Conservation (phyloP, 1,284 basidiomycete species). For the Apiotrichum gracile region DNA sequence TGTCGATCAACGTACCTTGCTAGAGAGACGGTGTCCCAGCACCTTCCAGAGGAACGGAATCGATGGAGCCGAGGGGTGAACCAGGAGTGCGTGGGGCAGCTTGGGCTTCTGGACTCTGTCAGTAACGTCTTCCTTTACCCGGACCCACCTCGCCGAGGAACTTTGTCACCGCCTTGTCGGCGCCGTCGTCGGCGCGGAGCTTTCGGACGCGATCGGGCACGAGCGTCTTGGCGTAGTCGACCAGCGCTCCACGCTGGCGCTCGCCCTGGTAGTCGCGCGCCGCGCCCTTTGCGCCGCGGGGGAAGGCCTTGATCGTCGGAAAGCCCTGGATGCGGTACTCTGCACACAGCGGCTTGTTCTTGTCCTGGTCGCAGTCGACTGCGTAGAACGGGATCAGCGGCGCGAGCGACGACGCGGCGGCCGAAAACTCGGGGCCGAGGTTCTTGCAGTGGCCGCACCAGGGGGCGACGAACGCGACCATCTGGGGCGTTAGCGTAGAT, state of each 20-base stretch:
- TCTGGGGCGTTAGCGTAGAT: constrained; percentile 22
- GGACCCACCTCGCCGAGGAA: constrained; percentile 37
- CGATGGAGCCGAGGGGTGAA: constrained; percentile 64
- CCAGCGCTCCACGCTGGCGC: constrained; percentile 66
- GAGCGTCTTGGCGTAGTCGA: constrained; percentile 67
- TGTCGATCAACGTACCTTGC: constrained; percentile 43
- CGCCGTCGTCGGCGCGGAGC: constrained; percentile 53
- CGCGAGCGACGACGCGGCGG: constrained; percentile 69
- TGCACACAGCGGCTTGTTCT: constrained; percentile 73
- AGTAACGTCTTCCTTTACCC: background rate
- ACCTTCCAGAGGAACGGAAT: constrained; percentile 81
- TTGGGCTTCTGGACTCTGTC: constrained; percentile 50
- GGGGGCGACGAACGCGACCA: constrained; percentile 83
- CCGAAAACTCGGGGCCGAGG: constrained; percentile 77
- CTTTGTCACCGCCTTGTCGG: constrained; percentile 34
- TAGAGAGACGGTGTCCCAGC: constrained; percentile 66
- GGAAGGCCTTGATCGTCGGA: constrained; percentile 85
- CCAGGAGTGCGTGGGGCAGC: constrained; percentile 62
- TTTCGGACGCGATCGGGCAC: constrained; percentile 66
- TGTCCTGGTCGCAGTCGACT: constrained; percentile 80
- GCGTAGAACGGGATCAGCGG: constrained; percentile 84
- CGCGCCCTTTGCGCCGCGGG: constrained; percentile 60
- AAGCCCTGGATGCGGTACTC: constrained; percentile 86
- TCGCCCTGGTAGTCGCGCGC: constrained; percentile 69
- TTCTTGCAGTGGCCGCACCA: constrained; percentile 79